phyloP scores from a whole-genome alignment of 1,284 basidiomycete genomes.

The Rhizoctonia solani region DNA sequence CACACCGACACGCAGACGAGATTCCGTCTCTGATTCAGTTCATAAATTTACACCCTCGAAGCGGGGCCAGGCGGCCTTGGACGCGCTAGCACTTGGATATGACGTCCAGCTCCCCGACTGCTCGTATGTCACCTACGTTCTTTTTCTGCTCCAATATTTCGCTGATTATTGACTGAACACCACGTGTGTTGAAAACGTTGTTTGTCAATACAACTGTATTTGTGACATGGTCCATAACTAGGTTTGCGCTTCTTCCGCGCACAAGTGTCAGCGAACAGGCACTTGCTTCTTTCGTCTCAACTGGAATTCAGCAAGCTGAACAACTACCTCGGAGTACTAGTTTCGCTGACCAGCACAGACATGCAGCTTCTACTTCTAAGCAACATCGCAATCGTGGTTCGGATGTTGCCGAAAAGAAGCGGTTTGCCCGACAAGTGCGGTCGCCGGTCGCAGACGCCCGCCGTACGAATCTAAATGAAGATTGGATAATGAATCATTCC shows the following conservation, averaged over 20 bases:
- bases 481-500: background rate
- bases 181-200: too few relatives aligned
- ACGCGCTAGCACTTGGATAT: slow-evolving; percentile 31
- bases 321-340: slow-evolving; percentile 21
- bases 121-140: slow-evolving; percentile 6
- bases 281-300: slow-evolving; percentile 11
- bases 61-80: slow-evolving; percentile 25
- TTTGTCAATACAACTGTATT: background rate
- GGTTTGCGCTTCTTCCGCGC: slow-evolving; percentile 29
- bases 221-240: background rate
- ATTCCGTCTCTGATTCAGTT: slow-evolving; percentile 6
- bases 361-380: background rate
- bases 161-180: background rate
- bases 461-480: background rate
- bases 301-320: background rate
- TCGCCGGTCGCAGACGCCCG: background rate
- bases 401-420: slow-evolving; percentile 17
- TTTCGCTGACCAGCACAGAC: background rate
- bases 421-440: slow-evolving; percentile 9
- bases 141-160: slow-evolving; percentile 10
- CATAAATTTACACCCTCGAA: slow-evolving; percentile 25
- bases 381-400: background rate
- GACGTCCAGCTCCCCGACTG: slow-evolving; percentile 31
- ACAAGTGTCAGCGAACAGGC: slow-evolving; percentile 26
- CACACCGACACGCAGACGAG: slow-evolving; percentile 21